Evolutionary conservation across 164 flowering plant species (phyloP), one percentile per base, ranked within the genome.

Genomic region (Magnolia officinalis): DNA sequence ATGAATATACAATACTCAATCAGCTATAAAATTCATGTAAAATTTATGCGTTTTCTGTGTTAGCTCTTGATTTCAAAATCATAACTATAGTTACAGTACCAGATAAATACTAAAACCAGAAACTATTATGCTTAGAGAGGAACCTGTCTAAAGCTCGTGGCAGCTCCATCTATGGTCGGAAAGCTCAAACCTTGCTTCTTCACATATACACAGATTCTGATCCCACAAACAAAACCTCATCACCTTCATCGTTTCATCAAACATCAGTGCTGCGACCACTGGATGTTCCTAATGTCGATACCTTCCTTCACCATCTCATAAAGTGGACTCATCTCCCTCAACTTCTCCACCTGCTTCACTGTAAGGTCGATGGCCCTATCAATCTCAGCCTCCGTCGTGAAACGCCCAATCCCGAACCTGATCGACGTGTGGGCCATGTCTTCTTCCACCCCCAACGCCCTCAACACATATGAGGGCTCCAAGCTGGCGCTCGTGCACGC

Each of bases 371-470:
- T 85, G 0, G 99, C 98, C 76, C 90, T 75, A 76, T 94, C 98
- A 83, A 94, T 85, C 85, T 96, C 98, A 0, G 80, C 92, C 84
- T 96, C 99, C 0, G 97, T 96, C 0, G 99, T 92, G 72, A 96
- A 96, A 90, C 99, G 85, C 76, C 99, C 99, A 74, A 96, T 94
- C 73, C 99, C 99, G 76, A 89, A 92, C 86, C 99, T 83, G 67
- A 96, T 96, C 0, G 98, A 96, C 1, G 98, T 96, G 78, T 96
- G 98, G 2, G 99, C 99, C 99, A 94, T 96, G 59, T 96, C 99
- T 80, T 96, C 98, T 16, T 96, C 99, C 70, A 96, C 98, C 16
- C 99, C 99, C 78, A 96, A 84, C 0, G 97, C 99, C 85, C 99
- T 88, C 85, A 96, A 76, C 67, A 93, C 99, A 80, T 92, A 96